phyloP scores from a whole-genome alignment of 2,329 filamentous ascomycete species.

The Calonectria pteridis region DNA sequence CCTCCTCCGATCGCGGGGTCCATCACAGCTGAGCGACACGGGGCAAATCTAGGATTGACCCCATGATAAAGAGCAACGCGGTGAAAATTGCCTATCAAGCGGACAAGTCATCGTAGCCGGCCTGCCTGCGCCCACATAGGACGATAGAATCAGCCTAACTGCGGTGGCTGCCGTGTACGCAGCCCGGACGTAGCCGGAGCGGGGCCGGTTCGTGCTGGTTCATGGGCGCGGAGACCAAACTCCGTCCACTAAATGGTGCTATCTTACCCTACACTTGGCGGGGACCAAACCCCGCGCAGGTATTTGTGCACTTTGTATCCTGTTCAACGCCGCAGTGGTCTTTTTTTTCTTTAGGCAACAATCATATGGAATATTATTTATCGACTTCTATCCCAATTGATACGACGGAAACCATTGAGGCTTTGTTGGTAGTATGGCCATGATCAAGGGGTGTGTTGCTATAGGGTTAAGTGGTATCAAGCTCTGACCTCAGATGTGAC shows the following conservation, averaged over 20 bases:
- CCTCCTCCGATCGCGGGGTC: not conserved
- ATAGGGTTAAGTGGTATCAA: not conserved
- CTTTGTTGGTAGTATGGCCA: too few relatives aligned
- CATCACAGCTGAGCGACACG: not conserved
- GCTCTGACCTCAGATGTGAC: not conserved
- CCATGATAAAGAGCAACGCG: not conserved
- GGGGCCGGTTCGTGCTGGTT: conserved; percentile 18
- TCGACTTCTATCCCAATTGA: not conserved
- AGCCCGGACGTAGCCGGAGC: conserved; percentile 24
- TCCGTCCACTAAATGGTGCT: not conserved
- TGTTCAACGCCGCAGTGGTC: not conserved
- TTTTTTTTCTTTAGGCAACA: not conserved
- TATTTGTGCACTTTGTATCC: not conserved
- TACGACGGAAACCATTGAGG: too few relatives aligned
- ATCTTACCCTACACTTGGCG: not conserved
- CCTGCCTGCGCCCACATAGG: not conserved
- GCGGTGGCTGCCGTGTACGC: not conserved
- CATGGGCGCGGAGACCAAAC: not conserved
- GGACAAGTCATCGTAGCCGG: not conserved
- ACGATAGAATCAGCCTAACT: not conserved
- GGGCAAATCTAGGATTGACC: not conserved
- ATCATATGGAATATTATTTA: not conserved
- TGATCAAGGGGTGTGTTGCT: not conserved
- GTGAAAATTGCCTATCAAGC: not conserved
- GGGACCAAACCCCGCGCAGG: conserved; percentile 5